Evolutionary conservation across 495 filamentous ascomycete species (phyloP), one percentile per base, ranked within the genome.

Genomic region (Astrocystis sublimbata): DNA sequence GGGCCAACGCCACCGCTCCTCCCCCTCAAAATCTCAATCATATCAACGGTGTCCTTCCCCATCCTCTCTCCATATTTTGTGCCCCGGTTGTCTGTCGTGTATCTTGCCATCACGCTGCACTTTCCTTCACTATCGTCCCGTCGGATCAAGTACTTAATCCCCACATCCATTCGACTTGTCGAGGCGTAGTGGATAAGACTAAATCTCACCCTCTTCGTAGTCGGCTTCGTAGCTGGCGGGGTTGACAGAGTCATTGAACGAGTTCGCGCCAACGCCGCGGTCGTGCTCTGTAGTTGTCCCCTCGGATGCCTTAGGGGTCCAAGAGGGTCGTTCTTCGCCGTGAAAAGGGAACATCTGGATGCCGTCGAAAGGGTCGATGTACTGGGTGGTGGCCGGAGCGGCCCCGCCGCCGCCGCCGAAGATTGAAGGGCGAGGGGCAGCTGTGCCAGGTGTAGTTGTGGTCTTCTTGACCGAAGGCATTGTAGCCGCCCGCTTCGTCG

Each of bases 141-240:
- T n/a, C n/a, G n/a, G n/a, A n/a, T n/a, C n/a, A n/a, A n/a, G n/a
- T n/a, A n/a, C n/a, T n/a, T n/a, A n/a, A n/a, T n/a, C n/a, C n/a
- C n/a, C n/a, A n/a, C n/a, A n/a, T n/a, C n/a, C n/a, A n/a, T n/a
- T n/a, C n/a, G n/a, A n/a, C n/a, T n/a, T n/a, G n/a, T n/a, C n/a
- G n/a, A n/a, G 13, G 40, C 13, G 30, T 3, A 43, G 24, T 15
- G 7, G 5, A 19, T 6, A 26, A 23, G 53, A 5, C 56, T 56
- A 69, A 19, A 58, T 36, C 46, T 68, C 68, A 19, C 62, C 68
- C 10, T 70, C 68, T 2, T 41, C 28, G 28, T 60, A 51, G 8
- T 65, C 51, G 4, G n/a, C 41, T 3, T 49, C 46, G 31, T 21
- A 33, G 9, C 7, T 0, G 19, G 28, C 43, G 54, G n/a, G 17